Evolutionary conservation across 306 rosid genomes (phyloP), one percentile per base, ranked within the genome.

Genomic region (Sophora flavescens): DNA sequence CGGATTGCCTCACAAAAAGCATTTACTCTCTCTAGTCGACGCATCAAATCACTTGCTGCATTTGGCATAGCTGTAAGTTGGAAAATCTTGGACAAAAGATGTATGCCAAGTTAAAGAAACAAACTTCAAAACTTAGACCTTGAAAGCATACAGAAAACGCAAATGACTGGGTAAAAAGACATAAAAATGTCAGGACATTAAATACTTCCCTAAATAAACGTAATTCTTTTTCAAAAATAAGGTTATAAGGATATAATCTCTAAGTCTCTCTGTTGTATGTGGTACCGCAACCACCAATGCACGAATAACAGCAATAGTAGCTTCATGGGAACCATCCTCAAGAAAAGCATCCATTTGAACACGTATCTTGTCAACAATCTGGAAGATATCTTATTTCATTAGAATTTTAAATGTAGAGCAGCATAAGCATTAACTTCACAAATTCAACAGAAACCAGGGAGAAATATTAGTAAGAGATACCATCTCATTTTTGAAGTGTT

Each of bases 281-380:
- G 97, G 99, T 44, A 92, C 97, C 42, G 99, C 93, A 79, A 96
- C 86, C 82, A 91, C 91, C 84, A 96, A 80, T 4, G 99, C 96
- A 75, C 91, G 98, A 77, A 96, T 86, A 63, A 92, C 99, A 74
- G 97, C 96, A 78, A 92, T 61, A 30, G 97, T 82, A 69, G 96
- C 97, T 90, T 92, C 99, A 75, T 92, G 99, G 59, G 98, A 92
- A 71, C 99, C 98, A 86, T 95, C 98, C 75, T 95, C 99, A 73
- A 95, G 97, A 79, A 95, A 95, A 72, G 99, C 99, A 87, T 95
- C 99, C 98, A 95, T 89, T 87, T 95, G 98, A 80, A 95, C 92
- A 45, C 96, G 93, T 86, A 95, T 90, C 89, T 95, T 95, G 76
- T 95, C 99, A 69, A 95, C 96, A 88, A 95, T 92, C 99, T 92